phyloP scores from a whole-genome alignment of 176 grass and related monocot genomes.

The Neostapfia colusana region DNA sequence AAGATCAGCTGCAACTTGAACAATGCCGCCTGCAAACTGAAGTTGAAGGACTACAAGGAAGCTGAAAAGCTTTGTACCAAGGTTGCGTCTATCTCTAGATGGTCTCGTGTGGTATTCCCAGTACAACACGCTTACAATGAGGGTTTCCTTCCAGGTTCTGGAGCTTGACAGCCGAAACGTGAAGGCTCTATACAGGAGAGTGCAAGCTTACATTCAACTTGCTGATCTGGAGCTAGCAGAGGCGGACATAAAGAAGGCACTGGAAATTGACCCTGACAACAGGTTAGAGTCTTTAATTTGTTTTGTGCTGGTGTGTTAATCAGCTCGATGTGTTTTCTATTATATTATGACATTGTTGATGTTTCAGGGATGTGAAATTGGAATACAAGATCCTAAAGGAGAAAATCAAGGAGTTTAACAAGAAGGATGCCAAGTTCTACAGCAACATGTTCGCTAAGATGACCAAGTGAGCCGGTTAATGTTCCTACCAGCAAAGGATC shows the following conservation, averaged over 20 bases:
- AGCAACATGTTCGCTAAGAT: slow-evolving; percentile 88
- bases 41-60: slow-evolving; percentile 88
- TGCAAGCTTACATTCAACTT: slow-evolving; percentile 70
- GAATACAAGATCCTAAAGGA: slow-evolving; percentile 84
- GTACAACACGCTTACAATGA: not conserved
- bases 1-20: slow-evolving; percentile 92
- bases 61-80: slow-evolving; percentile 82
- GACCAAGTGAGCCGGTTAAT: slow-evolving; percentile 55
- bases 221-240: slow-evolving; percentile 73
- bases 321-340: not conserved
- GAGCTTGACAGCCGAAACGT: slow-evolving; percentile 65
- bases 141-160: slow-evolving; percentile 48
- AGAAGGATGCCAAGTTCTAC: slow-evolving; percentile 89
- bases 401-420: slow-evolving; percentile 84
- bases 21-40: slow-evolving; percentile 94
- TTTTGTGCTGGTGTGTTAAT: not conserved
- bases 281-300: slow-evolving; percentile 5
- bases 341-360: not conserved
- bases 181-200: slow-evolving; percentile 61
- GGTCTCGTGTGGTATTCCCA: not conserved
- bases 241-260: slow-evolving; percentile 54
- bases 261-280: slow-evolving; percentile 52
- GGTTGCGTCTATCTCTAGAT: slow-evolving; percentile 30
- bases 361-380: slow-evolving; percentile 75
- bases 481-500: slow-evolving; percentile 2